Base-by-base conservation (phyloP, 2,329 filamentous ascomycete species). In the Coccinonectria pachysandricola region DNA sequence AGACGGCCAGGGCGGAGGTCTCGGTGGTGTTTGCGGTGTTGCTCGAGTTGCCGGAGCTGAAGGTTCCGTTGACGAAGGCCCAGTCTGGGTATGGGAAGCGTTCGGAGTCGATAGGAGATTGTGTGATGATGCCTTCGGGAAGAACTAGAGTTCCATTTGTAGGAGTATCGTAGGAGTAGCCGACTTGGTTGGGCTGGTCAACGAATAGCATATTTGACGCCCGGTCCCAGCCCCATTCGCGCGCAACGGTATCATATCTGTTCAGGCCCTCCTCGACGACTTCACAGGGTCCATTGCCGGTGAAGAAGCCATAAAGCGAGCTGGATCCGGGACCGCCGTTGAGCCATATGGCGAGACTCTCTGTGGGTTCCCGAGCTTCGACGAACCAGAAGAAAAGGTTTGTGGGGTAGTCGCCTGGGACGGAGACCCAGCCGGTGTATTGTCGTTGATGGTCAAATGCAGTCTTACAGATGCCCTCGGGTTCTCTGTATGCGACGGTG, bases 121-220 rank as follows among this genome's bases (percentile, higher is more conserved):
- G 46, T 7, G 31, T 54, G 9, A 59, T 50, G 23, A 54, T 46
- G 19, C 49, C 52, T 3, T 53, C 56, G 17, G 62, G 36, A 19
- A 72, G 51, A 33, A 71, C 54, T 12, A 74, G 45, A 6, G 75
- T 75, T 10, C 68, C 67, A 41, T 83, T 76, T 7, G 66, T 71
- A 6, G 65, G 57, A 14, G 62, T 64, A 44, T 85, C 81, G 45
- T 71, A 75, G 2, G 75, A 80, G 38, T 79, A 75, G 14, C 73
- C 71, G 24, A 83, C 71, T 52, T 83, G 75, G 35, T 76, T 75
- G 13, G 76, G 76, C 68, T 85, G 65, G 43, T 70, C 65, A 31
- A 75, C 65, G 46, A 68, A 75, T 24, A 75, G 56, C 57, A 65
- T 62, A 32, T 65, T 65, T 31, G 60, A 62, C 26, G 54, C 56